Percentiles rank a stretch among this genome's conserved stretches.
Conservation (phyloP, 208 protist species). For the Wallacemonas sp. region DNA sequence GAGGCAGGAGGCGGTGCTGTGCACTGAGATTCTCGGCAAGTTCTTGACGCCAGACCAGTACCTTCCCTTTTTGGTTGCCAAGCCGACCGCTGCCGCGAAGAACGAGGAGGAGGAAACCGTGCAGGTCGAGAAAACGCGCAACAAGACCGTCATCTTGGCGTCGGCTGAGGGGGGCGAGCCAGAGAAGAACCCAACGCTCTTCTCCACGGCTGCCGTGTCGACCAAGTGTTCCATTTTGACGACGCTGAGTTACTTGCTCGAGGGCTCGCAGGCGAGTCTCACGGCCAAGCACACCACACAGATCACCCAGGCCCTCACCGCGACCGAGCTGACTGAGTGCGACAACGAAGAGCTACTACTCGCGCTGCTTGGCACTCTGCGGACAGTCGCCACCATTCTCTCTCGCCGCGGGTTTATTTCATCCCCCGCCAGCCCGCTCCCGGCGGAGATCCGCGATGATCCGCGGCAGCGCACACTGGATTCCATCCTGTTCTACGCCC, state of each 20-base stretch:
- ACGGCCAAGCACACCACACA: slow-evolving; percentile 56
- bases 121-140: slow-evolving; percentile 44
- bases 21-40: slow-evolving; percentile 80
- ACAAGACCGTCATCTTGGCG: slow-evolving; percentile 67
- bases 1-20: slow-evolving; percentile 64
- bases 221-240: slow-evolving; percentile 80
- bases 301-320: slow-evolving; percentile 67
- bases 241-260: slow-evolving; percentile 62
- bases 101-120: slow-evolving; percentile 37
- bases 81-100: slow-evolving; percentile 12
- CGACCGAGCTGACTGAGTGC: slow-evolving; percentile 59
- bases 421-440: slow-evolving; percentile 53
- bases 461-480: slow-evolving; percentile 71
- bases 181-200: slow-evolving; percentile 56
- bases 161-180: slow-evolving; percentile 26
- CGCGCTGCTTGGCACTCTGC: slow-evolving; percentile 54
- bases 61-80: slow-evolving; percentile 80
- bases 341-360: slow-evolving; percentile 67
- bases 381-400: slow-evolving; percentile 42
- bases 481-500: slow-evolving; percentile 77
- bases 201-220: slow-evolving; percentile 79
- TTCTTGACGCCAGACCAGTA: slow-evolving; percentile 91
- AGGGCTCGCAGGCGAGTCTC: slow-evolving; percentile 63
- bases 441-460: slow-evolving; percentile 46
- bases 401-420: slow-evolving; percentile 58